These are phyloP conservation scores for Mucor ambiguus DNA, from an alignment of 371 early-diverging fungal genomes.

Conservation along the genomic window DNA sequence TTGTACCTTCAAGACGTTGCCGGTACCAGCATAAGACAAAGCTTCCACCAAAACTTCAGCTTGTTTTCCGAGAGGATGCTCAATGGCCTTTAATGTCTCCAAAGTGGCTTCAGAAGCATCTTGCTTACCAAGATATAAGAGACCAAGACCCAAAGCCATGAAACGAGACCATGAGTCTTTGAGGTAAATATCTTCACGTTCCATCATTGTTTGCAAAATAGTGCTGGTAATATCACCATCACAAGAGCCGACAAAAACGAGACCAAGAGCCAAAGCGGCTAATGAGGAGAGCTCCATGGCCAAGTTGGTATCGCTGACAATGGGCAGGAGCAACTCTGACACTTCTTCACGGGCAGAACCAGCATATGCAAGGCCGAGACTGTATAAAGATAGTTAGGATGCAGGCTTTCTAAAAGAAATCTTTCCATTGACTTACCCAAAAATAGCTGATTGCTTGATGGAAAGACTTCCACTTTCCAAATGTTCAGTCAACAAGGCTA, in stretches of 20 bases:
- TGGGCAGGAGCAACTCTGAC: slow-evolving; percentile 78
- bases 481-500: slow-evolving; percentile 89
- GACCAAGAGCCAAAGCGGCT: slow-evolving; percentile 90
- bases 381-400: slow-evolving; percentile 17
- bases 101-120: slow-evolving; percentile 89
- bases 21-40: slow-evolving; percentile 92
- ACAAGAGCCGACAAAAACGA: slow-evolving; percentile 91
- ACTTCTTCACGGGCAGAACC: slow-evolving; percentile 89
- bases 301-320: slow-evolving; percentile 82
- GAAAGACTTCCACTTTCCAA: slow-evolving; percentile 59
- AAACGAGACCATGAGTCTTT: slow-evolving; percentile 86
- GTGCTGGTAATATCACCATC: slow-evolving; percentile 91
- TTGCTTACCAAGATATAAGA: slow-evolving; percentile 90
- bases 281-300: slow-evolving; percentile 90
- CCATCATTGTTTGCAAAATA: slow-evolving; percentile 95
- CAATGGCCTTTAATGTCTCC: slow-evolving; percentile 94
- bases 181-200: slow-evolving; percentile 82
- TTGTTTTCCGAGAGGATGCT: slow-evolving; percentile 88
- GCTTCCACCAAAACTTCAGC: slow-evolving; percentile 87
- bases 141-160: slow-evolving; percentile 90
- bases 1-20: slow-evolving; percentile 96
- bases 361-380: slow-evolving; percentile 95
- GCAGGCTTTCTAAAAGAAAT: neutral
- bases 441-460: slow-evolving; percentile 66
- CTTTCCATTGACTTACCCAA: slow-evolving; percentile 52